A percentile compares a stretch with the other conserved stretches of the same genome.
phyloP scores from a whole-genome alignment of 1,284 basidiomycete genomes.

The Austropuccinia psidii region DNA sequence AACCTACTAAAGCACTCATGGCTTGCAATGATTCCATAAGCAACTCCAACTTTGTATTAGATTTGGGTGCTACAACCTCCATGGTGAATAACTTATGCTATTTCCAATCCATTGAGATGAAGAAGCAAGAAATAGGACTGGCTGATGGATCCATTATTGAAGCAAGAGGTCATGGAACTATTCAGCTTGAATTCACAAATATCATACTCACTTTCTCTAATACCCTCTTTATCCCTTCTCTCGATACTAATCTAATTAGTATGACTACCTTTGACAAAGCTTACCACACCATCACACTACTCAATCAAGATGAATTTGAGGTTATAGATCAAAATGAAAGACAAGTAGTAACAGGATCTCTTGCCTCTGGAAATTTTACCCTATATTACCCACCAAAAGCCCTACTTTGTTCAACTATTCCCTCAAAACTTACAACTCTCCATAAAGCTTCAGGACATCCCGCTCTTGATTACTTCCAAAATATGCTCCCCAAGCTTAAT shows the following conservation, averaged over 20 bases:
- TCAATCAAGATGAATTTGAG: background rate
- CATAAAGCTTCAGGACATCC: background rate
- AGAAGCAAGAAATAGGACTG: too few relatives aligned
- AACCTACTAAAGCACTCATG: too few relatives aligned
- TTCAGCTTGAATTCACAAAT: too few relatives aligned
- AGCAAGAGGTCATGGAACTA: too few relatives aligned
- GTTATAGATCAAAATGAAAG: background rate
- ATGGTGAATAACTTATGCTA: too few relatives aligned
- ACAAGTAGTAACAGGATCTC: background rate
- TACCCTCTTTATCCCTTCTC: background rate
- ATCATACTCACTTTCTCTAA: too few relatives aligned
- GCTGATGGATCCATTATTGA: too few relatives aligned
- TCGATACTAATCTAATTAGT: background rate
- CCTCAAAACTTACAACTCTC: background rate
- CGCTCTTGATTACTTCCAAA: background rate
- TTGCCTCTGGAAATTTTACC: background rate
- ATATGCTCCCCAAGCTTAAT: background rate
- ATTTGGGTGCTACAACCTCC: too few relatives aligned
- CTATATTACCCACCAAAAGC: background rate
- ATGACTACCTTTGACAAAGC: background rate
- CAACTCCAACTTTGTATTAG: too few relatives aligned
- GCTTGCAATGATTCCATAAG: too few relatives aligned
- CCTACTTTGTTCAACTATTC: background rate
- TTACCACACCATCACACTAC: background rate
- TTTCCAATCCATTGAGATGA: too few relatives aligned